Base-by-base conservation (phyloP, 768 basidiomycete genomes). In the Amanita pseudoporphyria region DNA sequence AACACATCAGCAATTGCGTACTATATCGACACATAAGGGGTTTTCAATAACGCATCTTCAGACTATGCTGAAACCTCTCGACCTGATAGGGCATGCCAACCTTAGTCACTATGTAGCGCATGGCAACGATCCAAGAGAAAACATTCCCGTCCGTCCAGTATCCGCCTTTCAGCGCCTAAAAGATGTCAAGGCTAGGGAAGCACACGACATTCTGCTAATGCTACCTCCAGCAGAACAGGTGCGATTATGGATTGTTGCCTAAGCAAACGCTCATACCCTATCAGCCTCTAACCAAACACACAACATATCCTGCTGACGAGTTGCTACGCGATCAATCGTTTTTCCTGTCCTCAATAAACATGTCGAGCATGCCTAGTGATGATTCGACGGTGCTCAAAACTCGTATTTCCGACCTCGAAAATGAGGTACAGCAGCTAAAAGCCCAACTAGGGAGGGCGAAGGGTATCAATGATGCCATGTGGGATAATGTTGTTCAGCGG, bases 381-480 rank as follows among this genome's bases (percentile, higher is more conserved):
- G 59, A 73, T 60, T 55, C 67, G 33, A 55, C 64, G 2, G 68
- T 74, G 2, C 63, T 78, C 52, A 76, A 81, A 52, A 66, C 75
- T 16, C 78, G 76, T 42, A 73, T 92, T 9, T 59, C 72, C 13
- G 79, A 83, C 56, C 77, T 95, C 1, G 84, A 92, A 64, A 64
- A 68, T 2, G 90, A 96, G 63, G 74, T 92, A 6, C 71, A 71
- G 44, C 66, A 63, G 21, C 64, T 95, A 51, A 77, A 73, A 40
- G 76, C 79, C 40, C 83, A 91, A 53, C 69, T 97, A 5, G 78
- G 79, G 22, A 83, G 81, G 61, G 94, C 94, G 4, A 90, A 92
- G 60, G 79, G 84, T n/a, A 74, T 96, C 52, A 97, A 96, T 57
- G 91, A 96, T 59, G 73, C 77, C 46, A 95, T 96, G 84, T 96